Percentiles rank a stretch among this genome's conserved stretches.
Conservation (phyloP, 176 grass and related monocot species). For the Typha latifolia region DNA sequence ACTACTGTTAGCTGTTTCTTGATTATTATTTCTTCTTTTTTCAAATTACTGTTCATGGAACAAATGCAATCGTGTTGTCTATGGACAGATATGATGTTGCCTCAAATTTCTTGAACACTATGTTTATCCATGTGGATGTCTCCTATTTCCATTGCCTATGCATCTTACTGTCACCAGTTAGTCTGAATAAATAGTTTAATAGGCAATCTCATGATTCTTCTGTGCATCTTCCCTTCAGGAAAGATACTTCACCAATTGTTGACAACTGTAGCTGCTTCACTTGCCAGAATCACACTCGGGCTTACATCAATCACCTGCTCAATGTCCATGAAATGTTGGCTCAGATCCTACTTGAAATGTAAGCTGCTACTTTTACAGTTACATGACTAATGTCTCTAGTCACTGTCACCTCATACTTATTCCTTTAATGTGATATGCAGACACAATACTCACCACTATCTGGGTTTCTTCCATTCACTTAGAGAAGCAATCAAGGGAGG, state of each 20-base stretch:
- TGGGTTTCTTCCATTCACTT: constrained; percentile 64
- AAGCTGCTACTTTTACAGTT: constrained; percentile 16
- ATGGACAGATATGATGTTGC: no score
- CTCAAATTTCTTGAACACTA: not conserved
- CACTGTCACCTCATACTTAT: no score
- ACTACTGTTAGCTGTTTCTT: no score
- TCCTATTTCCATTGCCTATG: not conserved
- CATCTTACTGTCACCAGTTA: not conserved
- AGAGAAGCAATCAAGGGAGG: constrained; percentile 48
- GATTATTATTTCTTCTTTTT: no score
- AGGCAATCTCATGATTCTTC: not conserved
- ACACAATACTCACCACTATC: constrained; percentile 92
- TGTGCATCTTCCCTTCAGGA: constrained; percentile 38
- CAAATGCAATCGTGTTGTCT: no score
- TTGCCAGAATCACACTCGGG: constrained; percentile 84
- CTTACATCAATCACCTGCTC: constrained; percentile 88
- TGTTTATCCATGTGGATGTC: not conserved
- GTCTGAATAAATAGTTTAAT: not conserved
- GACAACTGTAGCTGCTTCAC: constrained; percentile 78
- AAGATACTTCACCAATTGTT: constrained; percentile 56
- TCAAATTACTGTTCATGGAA: no score
- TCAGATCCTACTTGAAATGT: constrained; percentile 97
- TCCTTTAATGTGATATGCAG: constrained; percentile 23
- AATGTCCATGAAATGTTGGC: constrained; percentile 94
- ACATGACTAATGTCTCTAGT: no score